Base-by-base conservation (phyloP, 2,329 filamentous ascomycete genomes). In the Arthroderma sp. region DNA sequence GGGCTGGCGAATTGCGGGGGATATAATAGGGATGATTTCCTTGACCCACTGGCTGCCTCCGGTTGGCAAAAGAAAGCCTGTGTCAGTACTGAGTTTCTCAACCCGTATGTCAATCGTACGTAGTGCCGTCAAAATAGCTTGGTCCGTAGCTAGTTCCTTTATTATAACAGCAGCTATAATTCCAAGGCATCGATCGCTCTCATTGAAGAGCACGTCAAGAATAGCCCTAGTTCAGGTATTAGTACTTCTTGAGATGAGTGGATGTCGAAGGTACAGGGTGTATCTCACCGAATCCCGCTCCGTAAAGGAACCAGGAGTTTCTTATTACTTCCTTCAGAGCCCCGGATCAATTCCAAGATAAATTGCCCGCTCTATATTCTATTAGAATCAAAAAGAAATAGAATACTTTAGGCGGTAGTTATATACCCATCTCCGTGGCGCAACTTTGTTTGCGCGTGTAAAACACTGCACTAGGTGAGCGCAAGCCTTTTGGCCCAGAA, bases 131-230 rank as follows among this genome's bases (percentile, higher is more conserved):
- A 37, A 25, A 31, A 58, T 59, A 4, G 54, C 49, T 3, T 56
- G 44, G 2, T 52, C 51, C 4, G n/a, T 13, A 19, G 55, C 37
- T 15, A 67, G 53, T 4, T 52, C 44, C 47, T 58, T 59, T 25
- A 66, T 59, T 13, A 66, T 61, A 33, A 44, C n/a, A n/a, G 35
- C 60, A 25, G 66, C 62, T 31, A 65, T 56, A 17, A 67, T 58
- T 19, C 58, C 59, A n/a, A 66, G 25, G 17, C 58, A 38, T 8
- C 47, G 43, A 35, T 67, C 63, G 9, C 28, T 25, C 37, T 61
- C 59, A 8, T 54, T 8, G 21, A 58, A 57, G 9, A 65, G 19
- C 4, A 63, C 59, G 6, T 44, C 51, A 9, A 58, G 57, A 37
- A 64, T 49, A 19, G 37, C n/a, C 47, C 60, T 60, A 35, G 15